A percentile compares a stretch with the other conserved stretches of the same genome.
These are phyloP conservation scores for Coemansia sp. DNA, from an alignment of 192 early-diverging fungal genomes.

Conservation along the genomic window DNA sequence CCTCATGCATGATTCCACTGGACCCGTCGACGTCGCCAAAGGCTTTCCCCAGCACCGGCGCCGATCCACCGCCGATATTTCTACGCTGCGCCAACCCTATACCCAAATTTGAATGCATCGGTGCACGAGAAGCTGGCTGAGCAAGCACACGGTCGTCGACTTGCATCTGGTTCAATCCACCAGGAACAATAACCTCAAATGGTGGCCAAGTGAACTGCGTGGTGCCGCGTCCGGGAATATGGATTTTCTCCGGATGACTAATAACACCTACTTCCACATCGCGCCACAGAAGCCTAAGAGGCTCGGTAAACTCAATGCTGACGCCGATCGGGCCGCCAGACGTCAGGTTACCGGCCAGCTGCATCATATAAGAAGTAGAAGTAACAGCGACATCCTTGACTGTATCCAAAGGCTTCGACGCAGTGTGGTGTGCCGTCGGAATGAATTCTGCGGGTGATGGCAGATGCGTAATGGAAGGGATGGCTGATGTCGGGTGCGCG, in stretches of 20 bases:
- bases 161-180: not conserved
- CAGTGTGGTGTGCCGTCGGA: no score
- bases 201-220: conserved; percentile 40
- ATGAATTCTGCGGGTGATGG: not conserved
- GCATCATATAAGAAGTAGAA: conserved; percentile 26
- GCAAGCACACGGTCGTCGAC: not conserved
- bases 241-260: conserved; percentile 17
- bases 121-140: not conserved
- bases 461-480: no score
- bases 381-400: not conserved
- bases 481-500: no score
- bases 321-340: conserved; percentile 47
- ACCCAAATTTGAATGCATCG: not conserved
- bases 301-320: conserved; percentile 46
- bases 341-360: conserved; percentile 34
- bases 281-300: conserved; percentile 39
- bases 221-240: conserved; percentile 32
- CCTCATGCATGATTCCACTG: not conserved
- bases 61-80: conserved; percentile 5
- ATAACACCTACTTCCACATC: conserved; percentile 35
- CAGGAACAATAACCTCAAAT: conserved; percentile 23
- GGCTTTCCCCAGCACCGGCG: not conserved
- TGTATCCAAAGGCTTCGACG: conserved; percentile 15
- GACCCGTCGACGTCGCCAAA: no score
- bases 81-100: conserved; percentile 25